Conservation (phyloP, 2,329 filamentous ascomycete species). For the Rachicladosporium sp. region DNA sequence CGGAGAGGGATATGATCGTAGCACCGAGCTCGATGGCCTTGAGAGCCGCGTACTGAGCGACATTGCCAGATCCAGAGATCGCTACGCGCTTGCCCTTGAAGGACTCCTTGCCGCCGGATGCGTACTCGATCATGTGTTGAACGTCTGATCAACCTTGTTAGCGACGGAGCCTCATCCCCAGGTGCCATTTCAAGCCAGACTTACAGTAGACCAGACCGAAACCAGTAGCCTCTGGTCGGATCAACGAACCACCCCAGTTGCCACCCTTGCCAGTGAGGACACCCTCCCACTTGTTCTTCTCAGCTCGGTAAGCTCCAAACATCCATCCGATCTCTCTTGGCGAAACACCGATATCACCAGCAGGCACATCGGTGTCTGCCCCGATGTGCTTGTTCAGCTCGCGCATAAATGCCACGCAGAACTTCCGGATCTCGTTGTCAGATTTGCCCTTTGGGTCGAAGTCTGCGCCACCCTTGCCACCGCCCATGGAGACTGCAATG, state of each 20-base stretch:
- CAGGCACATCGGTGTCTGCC: conserved; percentile 88
- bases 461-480: conserved; percentile 94
- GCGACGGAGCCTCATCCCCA: background rate
- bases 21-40: conserved; percentile 94
- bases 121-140: conserved; percentile 86
- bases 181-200: conserved; percentile 13
- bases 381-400: conserved; percentile 94
- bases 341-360: conserved; percentile 90
- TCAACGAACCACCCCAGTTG: conserved; percentile 83
- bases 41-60: conserved; percentile 92
- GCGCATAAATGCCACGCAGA: conserved; percentile 93
- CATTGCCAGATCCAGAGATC: conserved; percentile 94
- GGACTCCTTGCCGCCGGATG: conserved; percentile 61
- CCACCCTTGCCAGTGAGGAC: conserved; percentile 92
- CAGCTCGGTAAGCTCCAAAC: conserved; percentile 85
- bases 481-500: conserved; percentile 63
- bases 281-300: conserved; percentile 86
- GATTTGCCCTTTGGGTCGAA: conserved; percentile 99
- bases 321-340: conserved; percentile 88
- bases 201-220: conserved; percentile 82
- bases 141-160: conserved; percentile 44
- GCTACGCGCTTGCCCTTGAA: conserved; percentile 89
- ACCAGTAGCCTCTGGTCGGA: conserved; percentile 92
- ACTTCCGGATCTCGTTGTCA: conserved; percentile 92
- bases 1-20: conserved; percentile 82